Base-by-base conservation (phyloP, 164 flowering plant species). In the Warburgia ugandensis region DNA sequence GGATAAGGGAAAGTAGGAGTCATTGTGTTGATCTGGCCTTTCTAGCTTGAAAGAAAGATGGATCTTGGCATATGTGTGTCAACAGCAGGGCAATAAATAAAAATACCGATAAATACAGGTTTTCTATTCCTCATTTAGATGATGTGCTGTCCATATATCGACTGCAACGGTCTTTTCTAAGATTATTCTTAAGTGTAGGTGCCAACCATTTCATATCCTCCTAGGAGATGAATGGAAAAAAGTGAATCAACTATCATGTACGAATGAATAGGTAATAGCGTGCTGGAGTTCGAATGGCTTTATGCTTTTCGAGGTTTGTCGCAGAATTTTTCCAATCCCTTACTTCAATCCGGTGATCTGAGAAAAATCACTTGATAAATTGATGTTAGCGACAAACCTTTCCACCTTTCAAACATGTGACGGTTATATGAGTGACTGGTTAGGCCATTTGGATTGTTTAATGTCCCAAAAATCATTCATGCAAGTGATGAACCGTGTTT, bases 191-290 rank as follows among this genome's bases (percentile, higher is more conserved):
- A 19, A 10, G 5, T 3, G 23, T 19, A 40, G 53, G 6, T 49
- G 33, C n/a, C 53, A 49, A 19, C 40, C 31, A 20, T 19, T 49
- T 20, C 27, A 25, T 1, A 49, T 49, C 27, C 21, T 16, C 23
- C 53, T 6, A 2, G 16, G 51, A 1, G 51, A 48, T 14, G 51
- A 48, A n/a, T 48, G 51, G 51, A 29, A 48, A n/a, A 48, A 3
- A 3, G 40, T 19, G 16, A 12, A 10, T 2, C 14, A 12, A 4
- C 4, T 3, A 10, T n/a, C n/a, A n/a, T n/a, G n/a, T n/a, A n/a
- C n/a, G n/a, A n/a, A n/a, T n/a, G n/a, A n/a, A n/a, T n/a, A n/a
- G n/a, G n/a, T n/a, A n/a, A n/a, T n/a, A n/a, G n/a, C n/a, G n/a
- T n/a, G n/a, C n/a, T n/a, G n/a, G n/a, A n/a, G n/a, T n/a, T n/a